These are phyloP conservation scores for Dianthus caryophyllus DNA, from an alignment of 148 eudicot species.

Conservation along the genomic window DNA sequence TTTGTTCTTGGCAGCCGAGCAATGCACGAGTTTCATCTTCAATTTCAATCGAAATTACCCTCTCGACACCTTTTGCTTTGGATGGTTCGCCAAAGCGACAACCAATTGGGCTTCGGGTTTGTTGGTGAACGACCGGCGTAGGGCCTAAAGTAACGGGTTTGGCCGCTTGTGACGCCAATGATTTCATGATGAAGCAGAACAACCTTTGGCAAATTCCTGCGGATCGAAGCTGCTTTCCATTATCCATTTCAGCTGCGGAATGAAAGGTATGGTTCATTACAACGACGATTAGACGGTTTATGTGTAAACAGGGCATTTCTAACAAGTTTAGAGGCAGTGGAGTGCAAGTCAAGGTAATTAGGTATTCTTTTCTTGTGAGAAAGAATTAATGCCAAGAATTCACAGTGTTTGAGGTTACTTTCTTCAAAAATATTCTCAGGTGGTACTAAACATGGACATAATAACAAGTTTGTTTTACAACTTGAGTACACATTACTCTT, in stretches of 20 bases:
- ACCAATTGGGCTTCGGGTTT: neutral
- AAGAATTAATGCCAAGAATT: neutral
- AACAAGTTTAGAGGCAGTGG: slow-evolving; percentile 18
- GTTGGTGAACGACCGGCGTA: slow-evolving; percentile 1
- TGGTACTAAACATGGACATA: neutral
- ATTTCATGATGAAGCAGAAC: slow-evolving; percentile 37
- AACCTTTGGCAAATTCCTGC: slow-evolving; percentile 33
- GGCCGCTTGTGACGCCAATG: slow-evolving; percentile 35
- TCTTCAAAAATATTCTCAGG: neutral
- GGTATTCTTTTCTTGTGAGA: slow-evolving; percentile 23
- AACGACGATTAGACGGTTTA: slow-evolving; percentile 4
- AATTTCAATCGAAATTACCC: slow-evolving; percentile 10
- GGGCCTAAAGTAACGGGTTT: slow-evolving; percentile 44
- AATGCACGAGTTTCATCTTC: slow-evolving; percentile 22
- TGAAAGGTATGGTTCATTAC: slow-evolving; percentile 10
- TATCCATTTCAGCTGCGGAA: slow-evolving; percentile 22
- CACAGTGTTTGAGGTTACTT: neutral
- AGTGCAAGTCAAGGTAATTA: slow-evolving; percentile 26
- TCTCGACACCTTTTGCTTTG: slow-evolving; percentile 2
- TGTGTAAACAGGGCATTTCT: slow-evolving; percentile 14
- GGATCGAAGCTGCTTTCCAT: slow-evolving; percentile 27
- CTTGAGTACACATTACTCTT: neutral
- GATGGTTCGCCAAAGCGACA: neutral
- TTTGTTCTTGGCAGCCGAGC: slow-evolving; percentile 1
- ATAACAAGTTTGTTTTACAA: neutral